Percentiles rank a stretch among this genome's conserved stretches.
Evolutionary conservation across 2,329 filamentous ascomycete genomes (phyloP).

Genomic region (Raffaelea deltoideospora): DNA sequence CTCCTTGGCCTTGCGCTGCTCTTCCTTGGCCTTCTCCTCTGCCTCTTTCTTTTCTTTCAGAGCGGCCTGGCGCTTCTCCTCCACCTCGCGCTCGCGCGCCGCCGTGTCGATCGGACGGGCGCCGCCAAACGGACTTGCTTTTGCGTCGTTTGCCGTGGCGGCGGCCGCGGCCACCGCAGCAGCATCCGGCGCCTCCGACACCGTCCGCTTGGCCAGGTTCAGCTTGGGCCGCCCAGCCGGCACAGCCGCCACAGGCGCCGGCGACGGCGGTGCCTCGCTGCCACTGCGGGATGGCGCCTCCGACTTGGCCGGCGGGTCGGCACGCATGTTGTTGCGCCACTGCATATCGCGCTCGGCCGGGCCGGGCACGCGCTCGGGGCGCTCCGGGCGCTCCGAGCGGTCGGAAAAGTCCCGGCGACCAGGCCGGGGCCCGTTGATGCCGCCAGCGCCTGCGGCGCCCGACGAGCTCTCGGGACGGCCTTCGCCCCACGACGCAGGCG

Average conservation of each 20-base stretch:
- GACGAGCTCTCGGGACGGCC: slow-evolving; percentile 39
- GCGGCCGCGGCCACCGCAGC: slow-evolving; percentile 29
- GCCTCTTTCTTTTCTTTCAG: slow-evolving; percentile 73
- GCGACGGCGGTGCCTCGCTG: slow-evolving; percentile 62
- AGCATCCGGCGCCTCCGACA: slow-evolving; percentile 52
- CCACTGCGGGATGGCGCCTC: slow-evolving; percentile 55
- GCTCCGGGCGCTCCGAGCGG: slow-evolving; percentile 39
- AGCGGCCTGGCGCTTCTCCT: slow-evolving; percentile 66
- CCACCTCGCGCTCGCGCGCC: slow-evolving; percentile 74
- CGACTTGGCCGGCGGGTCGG: slow-evolving; percentile 50
- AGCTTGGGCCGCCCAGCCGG: slow-evolving; percentile 58
- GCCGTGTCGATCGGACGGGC: slow-evolving; percentile 90
- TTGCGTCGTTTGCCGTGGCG: slow-evolving; percentile 56
- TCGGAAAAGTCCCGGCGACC: slow-evolving; percentile 65
- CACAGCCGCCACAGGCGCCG: slow-evolving; percentile 33
- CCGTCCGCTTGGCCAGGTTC: slow-evolving; percentile 82
- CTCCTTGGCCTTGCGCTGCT: slow-evolving; percentile 50
- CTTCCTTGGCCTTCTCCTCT: slow-evolving; percentile 73
- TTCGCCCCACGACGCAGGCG: slow-evolving; percentile 65
- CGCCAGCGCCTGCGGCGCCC: slow-evolving; percentile 51
- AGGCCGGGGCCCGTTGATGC: slow-evolving; percentile 56
- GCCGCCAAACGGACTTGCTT: slow-evolving; percentile 85
- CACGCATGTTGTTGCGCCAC: slow-evolving; percentile 84
- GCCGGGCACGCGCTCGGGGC: slow-evolving; percentile 18
- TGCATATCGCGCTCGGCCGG: slow-evolving; percentile 77